Base-by-base conservation (phyloP, 169 alveolate genomes). In the Amoebophrya sp. region DNA sequence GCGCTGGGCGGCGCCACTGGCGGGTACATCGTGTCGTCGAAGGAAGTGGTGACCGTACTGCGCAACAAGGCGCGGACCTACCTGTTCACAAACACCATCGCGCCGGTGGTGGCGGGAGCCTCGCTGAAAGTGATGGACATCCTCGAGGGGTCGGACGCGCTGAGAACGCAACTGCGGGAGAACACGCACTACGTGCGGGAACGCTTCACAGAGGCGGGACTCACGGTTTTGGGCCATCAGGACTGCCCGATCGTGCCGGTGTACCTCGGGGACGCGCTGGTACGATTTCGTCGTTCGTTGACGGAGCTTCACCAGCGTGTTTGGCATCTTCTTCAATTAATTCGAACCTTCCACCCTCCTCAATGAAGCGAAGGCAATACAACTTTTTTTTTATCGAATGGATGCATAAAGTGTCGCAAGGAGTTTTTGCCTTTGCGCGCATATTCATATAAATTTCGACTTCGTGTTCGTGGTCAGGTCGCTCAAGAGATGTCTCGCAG, bases 1-100 rank as follows among this genome's bases (percentile, higher is more conserved):
- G 96, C 96, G 0, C 90, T 94, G 15, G 96, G 96, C 40, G 95
- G 95, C 0, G 95, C 94, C 13, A 92, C 95, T 40, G 96, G 96
- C 29, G 96, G 96, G 31, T 94, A 93, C 91, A 69, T 93, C 16
- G 91, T 94, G 23, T 94, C 94, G 0, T 69, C 90, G 15, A 89
- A 92, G 89, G 94, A 92, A n/a, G 39, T 95, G 13, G 92, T 95
- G 23, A 94, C 93, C 31, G 67, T 90, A 2, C 38, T 95, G 41
- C 92, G 96, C 88, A 58, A 92, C 67, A 92, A 91, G 70, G 93
- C 94, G 29, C 42, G 96, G 58, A 95, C 96, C 26, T 94, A 94
- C 69, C 90, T 95, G 38, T 95, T 95, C 89, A 90, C 94, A 0
- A 95, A 95, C 48, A 91, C 96, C 15, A 88, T 95, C 13, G 95